Evolutionary conservation across 2,329 filamentous ascomycete genomes (phyloP), one percentile per base, ranked within the genome.

Genomic region (Curvularia eragrostidis): DNA sequence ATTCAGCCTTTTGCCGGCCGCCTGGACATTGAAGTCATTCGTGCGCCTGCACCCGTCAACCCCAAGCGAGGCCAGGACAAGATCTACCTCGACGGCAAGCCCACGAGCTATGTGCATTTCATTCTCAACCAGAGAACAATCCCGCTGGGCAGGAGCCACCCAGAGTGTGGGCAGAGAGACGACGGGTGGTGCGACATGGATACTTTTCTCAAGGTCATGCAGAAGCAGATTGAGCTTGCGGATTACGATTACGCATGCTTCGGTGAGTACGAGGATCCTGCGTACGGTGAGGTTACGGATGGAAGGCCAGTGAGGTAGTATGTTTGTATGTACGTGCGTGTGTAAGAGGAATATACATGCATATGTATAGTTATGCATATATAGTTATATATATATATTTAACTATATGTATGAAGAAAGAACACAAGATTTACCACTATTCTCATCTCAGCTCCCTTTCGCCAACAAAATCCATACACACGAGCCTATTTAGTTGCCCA

Each of bases 161-260:
- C 83, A 1, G 84, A 87, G 57, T 93, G 90, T 66, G 88, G 85
- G 1, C 71, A 81, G 10, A 78, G 90, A 4, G 83, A 87, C 42
- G 90, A 93, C 73, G 90, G 90, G 0, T 93, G 90, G 89, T 93
- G 90, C 71, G 89, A 92, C 70, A 73, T 93, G 48, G 81, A 82
- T 3, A 87, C 87, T 0, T 92, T 93, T 67, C 68, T 93, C 42
- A 74, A 84, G 59, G 79, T 87, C 5, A 86, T 89, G 77, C 80
- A 86, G 58, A 78, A 77, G 59, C 87, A 87, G 81, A 73, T 85
- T 34, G 80, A 78, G 18, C 77, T 82, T 60, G 87, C 88, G 3
- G 75, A 84, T 66, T 92, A 84, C 67, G 84, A 90, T 15, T 83
- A 85, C 68, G 83, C 87, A 36, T 93, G 90, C 69, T 87, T 86